A percentile compares a stretch with the other conserved stretches of the same genome.
phyloP scores from a whole-genome alignment of 805 yeast genomes.

The Ogataea ramenticola region DNA sequence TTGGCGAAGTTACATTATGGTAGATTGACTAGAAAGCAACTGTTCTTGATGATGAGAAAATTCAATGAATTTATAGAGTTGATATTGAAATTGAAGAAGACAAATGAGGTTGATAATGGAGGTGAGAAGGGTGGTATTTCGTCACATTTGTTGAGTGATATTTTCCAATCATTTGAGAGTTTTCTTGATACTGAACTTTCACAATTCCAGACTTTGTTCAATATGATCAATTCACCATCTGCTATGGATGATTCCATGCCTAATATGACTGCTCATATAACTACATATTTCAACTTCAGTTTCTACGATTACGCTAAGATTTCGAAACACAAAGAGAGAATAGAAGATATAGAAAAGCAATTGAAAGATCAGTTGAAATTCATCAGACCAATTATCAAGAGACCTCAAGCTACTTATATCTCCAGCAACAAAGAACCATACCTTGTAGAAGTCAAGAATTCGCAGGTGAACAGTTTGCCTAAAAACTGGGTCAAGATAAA shows the following conservation, averaged over 20 bases:
- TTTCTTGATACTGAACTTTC: slow-evolving; percentile 7
- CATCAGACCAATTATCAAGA: slow-evolving; percentile 38
- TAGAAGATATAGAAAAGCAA: slow-evolving; percentile 37
- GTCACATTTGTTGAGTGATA: not conserved
- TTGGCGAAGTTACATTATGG: slow-evolving; percentile 55
- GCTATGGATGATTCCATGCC: slow-evolving; percentile 45
- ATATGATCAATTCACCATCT: slow-evolving; percentile 44
- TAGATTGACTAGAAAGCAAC: slow-evolving; percentile 50
- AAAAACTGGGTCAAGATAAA: slow-evolving; percentile 69
- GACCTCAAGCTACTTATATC: slow-evolving; percentile 51
- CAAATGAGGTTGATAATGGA: too few relatives aligned
- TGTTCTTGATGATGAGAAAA: slow-evolving; percentile 44
- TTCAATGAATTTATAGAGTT: slow-evolving; percentile 31
- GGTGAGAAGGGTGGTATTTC: too few relatives aligned
- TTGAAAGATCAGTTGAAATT: slow-evolving; percentile 46
- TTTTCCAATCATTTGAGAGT: not conserved
- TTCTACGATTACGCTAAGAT: slow-evolving; percentile 32
- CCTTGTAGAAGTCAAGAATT: slow-evolving; percentile 66
- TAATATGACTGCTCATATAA: slow-evolving; percentile 27
- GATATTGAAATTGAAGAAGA: slow-evolving; percentile 13
- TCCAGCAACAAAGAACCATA: slow-evolving; percentile 61
- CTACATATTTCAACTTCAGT: slow-evolving; percentile 33
- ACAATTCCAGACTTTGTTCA: slow-evolving; percentile 28
- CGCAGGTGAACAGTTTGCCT: slow-evolving; percentile 54
- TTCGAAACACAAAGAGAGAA: slow-evolving; percentile 32